These are phyloP conservation scores for Penicillium soppii DNA, from an alignment of 495 filamentous ascomycete species.

Conservation along the genomic window DNA sequence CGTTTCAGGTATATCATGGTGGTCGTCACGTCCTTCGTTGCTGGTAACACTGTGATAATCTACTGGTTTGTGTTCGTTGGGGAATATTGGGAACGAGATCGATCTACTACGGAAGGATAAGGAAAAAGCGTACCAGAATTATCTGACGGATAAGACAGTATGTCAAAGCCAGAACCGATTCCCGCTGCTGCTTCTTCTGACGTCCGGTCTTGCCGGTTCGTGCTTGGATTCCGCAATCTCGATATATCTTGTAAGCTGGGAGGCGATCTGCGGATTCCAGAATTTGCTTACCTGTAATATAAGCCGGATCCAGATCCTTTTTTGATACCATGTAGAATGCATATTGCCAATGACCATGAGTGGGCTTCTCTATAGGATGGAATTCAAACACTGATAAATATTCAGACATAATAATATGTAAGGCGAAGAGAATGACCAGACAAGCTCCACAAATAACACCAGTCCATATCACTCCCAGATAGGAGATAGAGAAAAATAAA, in stretches of 20 bases:
- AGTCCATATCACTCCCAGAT: background rate
- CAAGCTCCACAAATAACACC: background rate
- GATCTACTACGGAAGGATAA: slow-evolving; percentile 29
- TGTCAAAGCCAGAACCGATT: background rate
- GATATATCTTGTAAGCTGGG: slow-evolving; percentile 29
- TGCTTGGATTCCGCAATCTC: slow-evolving; percentile 40
- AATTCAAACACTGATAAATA: background rate
- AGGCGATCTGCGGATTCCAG: no score
- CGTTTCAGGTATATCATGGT: slow-evolving; percentile 35
- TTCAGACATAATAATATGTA: background rate
- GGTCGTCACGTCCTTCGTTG: slow-evolving; percentile 32
- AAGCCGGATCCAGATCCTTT: no score
- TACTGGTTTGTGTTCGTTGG: slow-evolving; percentile 34
- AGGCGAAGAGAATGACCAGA: background rate
- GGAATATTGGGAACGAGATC: slow-evolving; percentile 32
- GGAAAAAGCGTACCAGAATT: slow-evolving; percentile 46
- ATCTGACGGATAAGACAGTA: slow-evolving; percentile 37
- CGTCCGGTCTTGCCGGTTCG: no score
- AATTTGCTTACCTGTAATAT: no score
- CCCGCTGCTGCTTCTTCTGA: background rate
- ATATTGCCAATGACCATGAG: no score
- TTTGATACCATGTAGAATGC: no score
- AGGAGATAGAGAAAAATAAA: background rate
- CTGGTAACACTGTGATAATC: slow-evolving; percentile 27
- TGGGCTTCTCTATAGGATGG: no score